Evolutionary conservation across 1,284 basidiomycete genomes (phyloP).

Genomic region (Ganoderma boninense): DNA sequence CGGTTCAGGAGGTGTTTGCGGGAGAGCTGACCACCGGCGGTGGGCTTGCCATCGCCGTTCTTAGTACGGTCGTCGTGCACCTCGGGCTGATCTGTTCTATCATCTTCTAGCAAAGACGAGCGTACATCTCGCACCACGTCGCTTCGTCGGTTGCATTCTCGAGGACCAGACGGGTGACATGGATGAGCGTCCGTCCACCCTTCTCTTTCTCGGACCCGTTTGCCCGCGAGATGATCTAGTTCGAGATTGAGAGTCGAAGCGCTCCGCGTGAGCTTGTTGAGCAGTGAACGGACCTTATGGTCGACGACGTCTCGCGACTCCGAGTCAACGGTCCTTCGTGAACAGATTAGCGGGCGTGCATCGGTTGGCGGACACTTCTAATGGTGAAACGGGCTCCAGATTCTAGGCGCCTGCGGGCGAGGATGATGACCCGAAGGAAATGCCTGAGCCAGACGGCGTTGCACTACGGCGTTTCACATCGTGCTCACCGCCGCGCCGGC

Average conservation of each 20-base stretch:
- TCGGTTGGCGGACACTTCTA: too few relatives aligned
- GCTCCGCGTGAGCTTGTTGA: slow-evolving; percentile 98
- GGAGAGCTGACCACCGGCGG: slow-evolving; percentile 91
- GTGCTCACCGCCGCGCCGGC: too few relatives aligned
- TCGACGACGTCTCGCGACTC: slow-evolving; percentile 88
- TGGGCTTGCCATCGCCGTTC: slow-evolving; percentile 82
- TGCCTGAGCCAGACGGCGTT: too few relatives aligned
- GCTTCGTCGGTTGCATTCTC: slow-evolving; percentile 83
- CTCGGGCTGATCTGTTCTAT: slow-evolving; percentile 72
- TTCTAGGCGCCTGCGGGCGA: too few relatives aligned
- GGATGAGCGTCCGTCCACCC: slow-evolving; percentile 92
- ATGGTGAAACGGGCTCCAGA: too few relatives aligned
- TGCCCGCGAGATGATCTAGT: slow-evolving; percentile 74
- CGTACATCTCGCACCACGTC: slow-evolving; percentile 44
- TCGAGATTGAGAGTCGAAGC: slow-evolving; percentile 88
- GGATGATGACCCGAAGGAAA: too few relatives aligned
- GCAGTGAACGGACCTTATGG: slow-evolving; percentile 90
- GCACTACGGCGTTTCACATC: too few relatives aligned
- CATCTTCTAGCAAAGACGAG: slow-evolving; percentile 90
- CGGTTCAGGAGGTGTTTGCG: slow-evolving; percentile 73
- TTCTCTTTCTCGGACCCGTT: slow-evolving; percentile 93
- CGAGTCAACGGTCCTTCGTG: slow-evolving; percentile 55
- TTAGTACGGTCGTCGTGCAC: slow-evolving; percentile 89
- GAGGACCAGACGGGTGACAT: slow-evolving; percentile 95
- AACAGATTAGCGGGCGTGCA: slow-evolving; percentile 67